Conservation (phyloP, 352 stramenopile genomes). For the Pythium dissimile region DNA sequence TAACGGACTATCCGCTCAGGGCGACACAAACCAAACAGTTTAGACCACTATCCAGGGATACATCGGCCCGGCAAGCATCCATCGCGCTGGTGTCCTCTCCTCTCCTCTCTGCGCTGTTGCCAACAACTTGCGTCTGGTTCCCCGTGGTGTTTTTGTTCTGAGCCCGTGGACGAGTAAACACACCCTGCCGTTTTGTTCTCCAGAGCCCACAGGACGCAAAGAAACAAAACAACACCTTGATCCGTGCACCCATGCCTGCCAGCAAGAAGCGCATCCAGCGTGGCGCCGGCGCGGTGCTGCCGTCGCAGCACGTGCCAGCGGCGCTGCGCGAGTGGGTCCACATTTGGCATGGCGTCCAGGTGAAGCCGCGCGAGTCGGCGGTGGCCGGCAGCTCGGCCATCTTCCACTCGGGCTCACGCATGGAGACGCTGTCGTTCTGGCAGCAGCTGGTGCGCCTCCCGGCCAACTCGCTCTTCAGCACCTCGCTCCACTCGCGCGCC, state of each 20-base stretch:
- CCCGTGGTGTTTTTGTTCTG: too few relatives aligned
- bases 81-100: too few relatives aligned
- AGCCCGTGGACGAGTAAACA: background rate
- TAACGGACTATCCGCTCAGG: too few relatives aligned
- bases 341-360: conserved; percentile 77
- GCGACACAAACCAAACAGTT: too few relatives aligned
- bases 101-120: too few relatives aligned
- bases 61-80: too few relatives aligned
- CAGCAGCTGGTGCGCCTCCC: conserved; percentile 66
- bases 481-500: conserved; percentile 43
- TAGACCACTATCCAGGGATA: too few relatives aligned
- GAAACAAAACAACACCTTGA: background rate
- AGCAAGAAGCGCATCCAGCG: conserved; percentile 81
- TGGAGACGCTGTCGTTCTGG: conserved; percentile 67
- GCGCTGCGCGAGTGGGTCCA: conserved; percentile 72
- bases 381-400: conserved; percentile 30
- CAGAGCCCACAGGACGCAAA: background rate
- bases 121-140: too few relatives aligned
- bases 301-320: conserved; percentile 52
- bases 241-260: conserved; percentile 39
- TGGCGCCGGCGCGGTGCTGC: conserved; percentile 33
- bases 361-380: conserved; percentile 34
- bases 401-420: conserved; percentile 61
- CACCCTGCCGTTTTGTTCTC: background rate
- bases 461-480: conserved; percentile 66